These are phyloP conservation scores for Paecilomyces niveus DNA, from an alignment of 2,329 filamentous ascomycete genomes.

Conservation along the genomic window DNA sequence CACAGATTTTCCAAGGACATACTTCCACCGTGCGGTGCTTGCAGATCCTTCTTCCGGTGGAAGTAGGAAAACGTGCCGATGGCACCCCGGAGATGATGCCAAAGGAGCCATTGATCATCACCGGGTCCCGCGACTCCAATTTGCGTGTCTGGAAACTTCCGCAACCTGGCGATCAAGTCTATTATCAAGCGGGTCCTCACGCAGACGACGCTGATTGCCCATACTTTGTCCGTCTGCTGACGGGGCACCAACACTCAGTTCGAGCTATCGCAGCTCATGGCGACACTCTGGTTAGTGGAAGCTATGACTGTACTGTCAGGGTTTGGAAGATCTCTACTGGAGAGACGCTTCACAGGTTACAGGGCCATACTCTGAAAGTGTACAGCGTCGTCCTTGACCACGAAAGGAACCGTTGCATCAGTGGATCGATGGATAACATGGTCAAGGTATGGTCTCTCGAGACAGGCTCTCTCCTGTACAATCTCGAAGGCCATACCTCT, in stretches of 20 bases:
- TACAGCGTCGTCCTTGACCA: constrained; percentile 95
- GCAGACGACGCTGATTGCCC: constrained; percentile 73
- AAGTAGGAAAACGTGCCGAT: constrained; percentile 63
- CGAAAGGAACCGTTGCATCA: constrained; percentile 88
- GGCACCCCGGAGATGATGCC: constrained; percentile 82
- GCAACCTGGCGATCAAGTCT: constrained; percentile 65
- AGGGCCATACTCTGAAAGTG: constrained; percentile 86
- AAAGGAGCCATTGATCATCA: constrained; percentile 91
- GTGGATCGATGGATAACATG: constrained; percentile 94
- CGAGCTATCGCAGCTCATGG: constrained; percentile 91
- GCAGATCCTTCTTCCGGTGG: constrained; percentile 83
- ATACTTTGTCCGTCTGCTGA: constrained; percentile 83
- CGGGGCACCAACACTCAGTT: constrained; percentile 86
- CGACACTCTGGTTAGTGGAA: constrained; percentile 93
- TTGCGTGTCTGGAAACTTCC: constrained; percentile 92
- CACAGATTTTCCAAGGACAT: constrained; percentile 94
- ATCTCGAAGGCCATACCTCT: constrained; percentile 84
- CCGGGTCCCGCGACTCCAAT: constrained; percentile 89
- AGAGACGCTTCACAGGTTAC: constrained; percentile 73
- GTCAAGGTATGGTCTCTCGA: constrained; percentile 97
- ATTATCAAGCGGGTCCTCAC: constrained; percentile 72
- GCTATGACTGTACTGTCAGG: constrained; percentile 89
- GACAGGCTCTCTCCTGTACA: constrained; percentile 77
- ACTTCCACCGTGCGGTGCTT: constrained; percentile 95
- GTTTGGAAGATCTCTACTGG: constrained; percentile 98